Evolutionary conservation across 306 rosid genomes (phyloP).

Genomic region (Quercus agrifolia): DNA sequence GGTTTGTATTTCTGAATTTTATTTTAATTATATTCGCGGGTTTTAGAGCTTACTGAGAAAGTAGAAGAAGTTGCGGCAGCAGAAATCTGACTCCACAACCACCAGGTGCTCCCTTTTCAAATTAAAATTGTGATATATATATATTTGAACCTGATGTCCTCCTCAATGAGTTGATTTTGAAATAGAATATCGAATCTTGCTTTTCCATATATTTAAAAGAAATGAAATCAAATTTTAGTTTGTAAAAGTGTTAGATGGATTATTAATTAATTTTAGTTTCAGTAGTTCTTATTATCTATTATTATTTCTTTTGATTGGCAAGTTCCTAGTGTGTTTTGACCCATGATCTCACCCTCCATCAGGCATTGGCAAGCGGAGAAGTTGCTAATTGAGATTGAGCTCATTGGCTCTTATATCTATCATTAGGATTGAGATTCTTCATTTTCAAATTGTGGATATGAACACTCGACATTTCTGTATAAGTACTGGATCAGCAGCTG

Average conservation of each 20-base stretch:
- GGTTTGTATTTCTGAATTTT: neutral
- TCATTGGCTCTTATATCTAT: neutral
- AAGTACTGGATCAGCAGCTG: neutral
- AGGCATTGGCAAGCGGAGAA: too few relatives aligned
- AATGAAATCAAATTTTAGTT: neutral
- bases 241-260: neutral
- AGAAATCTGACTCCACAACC: neutral
- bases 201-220: neutral
- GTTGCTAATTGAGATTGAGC: too few relatives aligned
- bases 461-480: neutral
- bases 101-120: neutral
- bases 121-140: too few relatives aligned
- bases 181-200: neutral
- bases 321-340: too few relatives aligned
- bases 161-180: neutral
- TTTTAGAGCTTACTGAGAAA: neutral
- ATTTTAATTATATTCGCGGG: neutral
- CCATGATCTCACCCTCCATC: too few relatives aligned
- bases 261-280: neutral
- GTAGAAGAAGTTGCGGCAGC: neutral
- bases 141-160: neutral
- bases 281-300: neutral
- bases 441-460: neutral
- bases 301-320: too few relatives aligned
- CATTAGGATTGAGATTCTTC: neutral